These are phyloP conservation scores for Escallonia herrerae DNA, from an alignment of 129 eudicot species.

Conservation along the genomic window DNA sequence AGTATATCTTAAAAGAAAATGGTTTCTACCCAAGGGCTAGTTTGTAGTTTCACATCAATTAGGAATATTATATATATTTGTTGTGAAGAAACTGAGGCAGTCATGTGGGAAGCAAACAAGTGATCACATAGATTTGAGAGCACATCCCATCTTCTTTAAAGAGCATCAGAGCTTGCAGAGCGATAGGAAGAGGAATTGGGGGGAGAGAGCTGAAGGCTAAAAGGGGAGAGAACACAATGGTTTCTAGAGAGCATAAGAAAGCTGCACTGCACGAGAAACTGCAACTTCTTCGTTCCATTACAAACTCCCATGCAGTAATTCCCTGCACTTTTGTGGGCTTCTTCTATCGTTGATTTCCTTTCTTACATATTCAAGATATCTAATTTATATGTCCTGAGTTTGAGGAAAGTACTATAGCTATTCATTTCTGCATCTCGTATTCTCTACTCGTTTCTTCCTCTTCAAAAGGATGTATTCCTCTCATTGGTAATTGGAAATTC, in stretches of 20 bases:
- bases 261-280: slow-evolving; percentile 93
- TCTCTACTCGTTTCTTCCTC: too few relatives aligned
- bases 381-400: neutral
- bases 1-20: too few relatives aligned
- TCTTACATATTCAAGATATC: too few relatives aligned
- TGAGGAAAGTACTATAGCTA: too few relatives aligned
- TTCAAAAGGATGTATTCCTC: too few relatives aligned
- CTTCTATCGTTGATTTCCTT: neutral
- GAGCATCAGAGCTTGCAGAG: slow-evolving; percentile 26
- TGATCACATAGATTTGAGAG: slow-evolving; percentile 43
- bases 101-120: slow-evolving; percentile 59
- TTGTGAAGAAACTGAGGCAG: slow-evolving; percentile 29
- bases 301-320: slow-evolving; percentile 98
- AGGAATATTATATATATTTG: neutral
- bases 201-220: slow-evolving; percentile 11
- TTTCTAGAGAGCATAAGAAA: slow-evolving; percentile 79
- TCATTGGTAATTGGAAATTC: too few relatives aligned
- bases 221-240: slow-evolving; percentile 30
- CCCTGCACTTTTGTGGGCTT: neutral
- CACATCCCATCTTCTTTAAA: slow-evolving; percentile 40
- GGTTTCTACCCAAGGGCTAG: slow-evolving; percentile 5
- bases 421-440: too few relatives aligned
- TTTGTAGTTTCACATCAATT: slow-evolving; percentile 7
- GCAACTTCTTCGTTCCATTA: slow-evolving; percentile 91
- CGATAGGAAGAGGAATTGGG: neutral